These are phyloP conservation scores for Vitis hybrid DNA, from an alignment of 177 flowering plant genomes.

Conservation along the genomic window DNA sequence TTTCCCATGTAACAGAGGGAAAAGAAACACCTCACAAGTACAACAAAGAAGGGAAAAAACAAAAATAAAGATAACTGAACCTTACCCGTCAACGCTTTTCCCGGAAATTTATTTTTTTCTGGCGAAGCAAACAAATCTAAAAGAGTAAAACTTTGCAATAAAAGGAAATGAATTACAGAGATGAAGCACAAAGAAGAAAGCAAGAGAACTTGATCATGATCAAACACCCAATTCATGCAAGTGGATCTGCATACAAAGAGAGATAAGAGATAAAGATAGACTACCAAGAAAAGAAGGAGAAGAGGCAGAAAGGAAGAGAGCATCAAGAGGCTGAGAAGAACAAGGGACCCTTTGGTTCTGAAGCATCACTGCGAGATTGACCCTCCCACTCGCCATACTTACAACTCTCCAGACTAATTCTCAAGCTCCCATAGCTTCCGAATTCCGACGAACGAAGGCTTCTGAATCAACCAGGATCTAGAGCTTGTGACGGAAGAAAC, in stretches of 20 bases:
- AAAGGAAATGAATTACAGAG: no score
- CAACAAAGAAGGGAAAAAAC: no score
- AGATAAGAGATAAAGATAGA: constrained; percentile 3
- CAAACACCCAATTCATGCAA: not conserved
- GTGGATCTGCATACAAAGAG: not conserved
- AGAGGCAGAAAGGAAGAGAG: constrained; percentile 33
- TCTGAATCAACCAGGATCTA: not conserved
- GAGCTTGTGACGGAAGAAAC: constrained; percentile 87
- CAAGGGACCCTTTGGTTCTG: constrained; percentile 16
- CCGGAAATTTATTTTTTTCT: no score
- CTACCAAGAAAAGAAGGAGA: constrained; percentile 43
- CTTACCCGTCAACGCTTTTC: no score
- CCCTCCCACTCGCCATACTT: constrained; percentile 25
- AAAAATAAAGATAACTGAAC: no score
- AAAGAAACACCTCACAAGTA: no score
- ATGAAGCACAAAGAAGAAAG: not conserved
- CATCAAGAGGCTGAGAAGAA: constrained; percentile 33
- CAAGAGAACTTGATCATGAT: not conserved
- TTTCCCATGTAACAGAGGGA: no score
- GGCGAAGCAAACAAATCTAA: no score
- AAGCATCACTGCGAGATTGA: constrained; percentile 17
- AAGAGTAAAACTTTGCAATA: no score
- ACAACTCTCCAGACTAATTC: not conserved
- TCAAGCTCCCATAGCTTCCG: not conserved
- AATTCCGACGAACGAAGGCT: not conserved